These are phyloP conservation scores for Blastocystis sp. DNA, from an alignment of 352 stramenopile genomes.

Conservation along the genomic window DNA sequence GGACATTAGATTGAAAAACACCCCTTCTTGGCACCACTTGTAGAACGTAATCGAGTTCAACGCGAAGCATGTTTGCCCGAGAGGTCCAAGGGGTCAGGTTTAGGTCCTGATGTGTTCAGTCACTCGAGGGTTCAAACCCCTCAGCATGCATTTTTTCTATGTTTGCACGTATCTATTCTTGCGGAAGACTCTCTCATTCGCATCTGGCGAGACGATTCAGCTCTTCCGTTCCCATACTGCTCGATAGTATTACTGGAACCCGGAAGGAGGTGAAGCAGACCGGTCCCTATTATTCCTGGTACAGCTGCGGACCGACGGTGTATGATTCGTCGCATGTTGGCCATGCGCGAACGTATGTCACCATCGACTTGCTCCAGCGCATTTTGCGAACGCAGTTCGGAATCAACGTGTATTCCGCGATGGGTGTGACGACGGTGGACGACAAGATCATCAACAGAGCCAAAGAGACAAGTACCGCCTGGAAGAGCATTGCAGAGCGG, in stretches of 20 bases:
- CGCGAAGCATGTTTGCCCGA: conserved; percentile 56
- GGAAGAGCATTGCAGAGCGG: conserved; percentile 63
- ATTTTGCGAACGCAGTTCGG: conserved; percentile 70
- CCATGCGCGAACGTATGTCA: conserved; percentile 83
- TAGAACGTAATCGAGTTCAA: not conserved
- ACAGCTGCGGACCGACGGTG: conserved; percentile 95
- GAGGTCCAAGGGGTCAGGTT: conserved; percentile 58
- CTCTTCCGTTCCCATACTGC: not conserved
- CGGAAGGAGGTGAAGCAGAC: conserved; percentile 59
- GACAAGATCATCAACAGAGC: conserved; percentile 93
- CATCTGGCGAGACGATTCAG: not conserved
- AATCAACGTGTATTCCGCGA: conserved; percentile 35
- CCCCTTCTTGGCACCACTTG: not conserved
- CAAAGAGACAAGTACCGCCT: conserved; percentile 68
- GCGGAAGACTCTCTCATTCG: not conserved
- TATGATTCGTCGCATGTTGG: conserved; percentile 94
- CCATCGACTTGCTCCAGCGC: conserved; percentile 82
- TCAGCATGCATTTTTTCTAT: conserved; percentile 58
- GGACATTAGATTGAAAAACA: conserved; percentile 66
- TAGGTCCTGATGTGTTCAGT: conserved; percentile 58
- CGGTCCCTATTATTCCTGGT: conserved; percentile 81
- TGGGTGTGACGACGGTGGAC: conserved; percentile 85
- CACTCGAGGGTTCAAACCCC: conserved; percentile 58
- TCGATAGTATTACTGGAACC: conserved; percentile 29
- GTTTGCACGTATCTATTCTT: not conserved